Evolutionary conservation across 352 stramenopile species (phyloP).

Genomic region (Globisporangium camurandrum): DNA sequence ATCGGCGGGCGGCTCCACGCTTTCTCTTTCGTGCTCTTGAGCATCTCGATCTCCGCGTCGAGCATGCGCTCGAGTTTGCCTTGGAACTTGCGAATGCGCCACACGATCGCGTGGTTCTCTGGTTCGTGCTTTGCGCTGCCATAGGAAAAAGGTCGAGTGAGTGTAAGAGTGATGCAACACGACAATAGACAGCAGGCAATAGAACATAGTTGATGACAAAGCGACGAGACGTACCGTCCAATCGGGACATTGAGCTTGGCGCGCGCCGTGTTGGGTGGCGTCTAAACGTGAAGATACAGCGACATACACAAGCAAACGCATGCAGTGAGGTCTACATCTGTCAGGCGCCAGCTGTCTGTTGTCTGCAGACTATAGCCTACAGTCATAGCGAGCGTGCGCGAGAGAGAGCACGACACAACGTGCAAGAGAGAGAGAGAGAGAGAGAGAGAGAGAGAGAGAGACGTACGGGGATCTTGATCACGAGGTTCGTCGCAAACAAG

Average conservation of each 20-base stretch:
- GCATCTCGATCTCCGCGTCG: slow-evolving; percentile 94
- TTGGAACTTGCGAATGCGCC: slow-evolving; percentile 96
- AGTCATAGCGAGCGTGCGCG: neutral
- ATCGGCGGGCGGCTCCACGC: slow-evolving; percentile 95
- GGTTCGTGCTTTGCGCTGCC: slow-evolving; percentile 94
- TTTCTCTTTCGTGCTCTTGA: slow-evolving; percentile 95
- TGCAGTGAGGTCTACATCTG: neutral
- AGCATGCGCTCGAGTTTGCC: slow-evolving; percentile 94
- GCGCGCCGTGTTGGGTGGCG: slow-evolving; percentile 94
- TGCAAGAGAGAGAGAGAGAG: too few relatives aligned
- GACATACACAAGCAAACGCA: neutral
- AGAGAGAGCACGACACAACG: too few relatives aligned
- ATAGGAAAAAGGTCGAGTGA: neutral
- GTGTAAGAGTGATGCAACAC: too few relatives aligned
- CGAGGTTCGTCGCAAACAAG: slow-evolving; percentile 94
- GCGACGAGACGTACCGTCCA: slow-evolving; percentile 35
- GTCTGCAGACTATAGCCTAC: neutral
- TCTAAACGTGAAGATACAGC: slow-evolving; percentile 17
- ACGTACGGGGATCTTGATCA: slow-evolving; percentile 91
- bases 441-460: neutral
- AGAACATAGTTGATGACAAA: neutral
- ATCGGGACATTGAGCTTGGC: slow-evolving; percentile 94
- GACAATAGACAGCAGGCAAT: slow-evolving; percentile 2
- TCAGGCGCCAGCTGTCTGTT: neutral
- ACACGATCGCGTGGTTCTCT: slow-evolving; percentile 97